Base-by-base conservation (phyloP, 495 filamentous ascomycete species). In the Hypoxylon trugodes region DNA sequence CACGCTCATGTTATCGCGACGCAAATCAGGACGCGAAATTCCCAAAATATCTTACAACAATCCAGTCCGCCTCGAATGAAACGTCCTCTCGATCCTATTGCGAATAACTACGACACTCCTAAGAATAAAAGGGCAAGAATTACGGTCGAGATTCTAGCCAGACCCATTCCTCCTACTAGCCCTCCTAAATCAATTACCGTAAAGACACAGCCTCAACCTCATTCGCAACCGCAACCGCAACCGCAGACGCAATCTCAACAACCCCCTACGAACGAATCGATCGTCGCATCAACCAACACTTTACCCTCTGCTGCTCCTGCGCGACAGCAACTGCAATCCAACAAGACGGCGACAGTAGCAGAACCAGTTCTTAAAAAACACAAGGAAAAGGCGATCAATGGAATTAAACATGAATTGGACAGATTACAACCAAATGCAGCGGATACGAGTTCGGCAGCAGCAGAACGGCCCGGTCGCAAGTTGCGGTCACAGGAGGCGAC, bases 401-500 rank as follows among this genome's bases (percentile, higher is more conserved):
- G 82, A 52, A 75, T 84, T 28, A 80, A 76, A 58, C 81, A 84
- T 65, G 81, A 84, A 66, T 69, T 83, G 41, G 74, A 77, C 48
- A 63, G 73, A 22, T 58, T 84, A 59, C 78, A 83, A 52, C 77
- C 79, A 6, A 72, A 46, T 66, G 56, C 51, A 26, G 76, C 69
- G 7, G 77, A 81, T 59, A 69, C 74, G 16, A 76, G 68, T 60
- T 77, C 76, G 53, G 76, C 77, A 18, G 76, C 77, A 18, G 82
- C 56, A 72, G 82, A 65, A 72, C 79, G 43, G 72, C 73, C 69
- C 69, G 81, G 72, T 68, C 79, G 83, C 56, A 84, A 84, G 71
- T 71, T 86, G 65, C 74, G 83, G 53, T 84, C 81, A 46, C 79
- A 83, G 61, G 82, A 84, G 58, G 78, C 76, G 18, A 79, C 76